A percentile compares a stretch with the other conserved stretches of the same genome.
phyloP scores from a whole-genome alignment of 192 early-diverging fungal genomes.

The Entomortierella lignicola region DNA sequence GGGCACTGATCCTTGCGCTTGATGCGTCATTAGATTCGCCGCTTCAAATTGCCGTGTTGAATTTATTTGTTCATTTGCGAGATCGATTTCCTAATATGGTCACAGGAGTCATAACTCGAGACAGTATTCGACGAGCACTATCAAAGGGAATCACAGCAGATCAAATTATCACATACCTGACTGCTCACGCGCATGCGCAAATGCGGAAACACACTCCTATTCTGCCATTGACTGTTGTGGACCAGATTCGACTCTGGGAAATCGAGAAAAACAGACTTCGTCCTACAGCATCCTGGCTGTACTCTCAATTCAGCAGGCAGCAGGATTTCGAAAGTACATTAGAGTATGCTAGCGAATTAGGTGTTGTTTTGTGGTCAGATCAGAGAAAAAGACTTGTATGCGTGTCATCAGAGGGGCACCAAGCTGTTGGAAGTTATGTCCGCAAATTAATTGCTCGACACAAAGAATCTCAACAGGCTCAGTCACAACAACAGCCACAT shows the following conservation, averaged over 20 bases:
- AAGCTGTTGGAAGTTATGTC: constrained; percentile 67
- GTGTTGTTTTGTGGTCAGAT: constrained; percentile 83
- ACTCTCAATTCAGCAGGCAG: constrained; percentile 78
- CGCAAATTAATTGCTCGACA: constrained; percentile 38
- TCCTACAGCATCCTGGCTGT: constrained; percentile 70
- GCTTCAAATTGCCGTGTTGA: constrained; percentile 93
- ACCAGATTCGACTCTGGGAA: constrained; percentile 98
- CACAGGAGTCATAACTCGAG: constrained; percentile 86
- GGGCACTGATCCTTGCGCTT: too few relatives aligned
- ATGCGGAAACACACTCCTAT: constrained; percentile 86
- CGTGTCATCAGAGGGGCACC: constrained; percentile 81
- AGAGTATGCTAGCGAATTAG: constrained; percentile 81
- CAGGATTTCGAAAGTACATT: constrained; percentile 80
- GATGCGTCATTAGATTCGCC: constrained; percentile 78
- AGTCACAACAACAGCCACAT: constrained; percentile 24
- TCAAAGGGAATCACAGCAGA: constrained; percentile 92
- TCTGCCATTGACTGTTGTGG: constrained; percentile 90
- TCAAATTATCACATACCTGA: constrained; percentile 94
- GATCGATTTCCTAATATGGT: constrained; percentile 94
- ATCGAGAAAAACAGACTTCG: constrained; percentile 88
- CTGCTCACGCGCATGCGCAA: constrained; percentile 91
- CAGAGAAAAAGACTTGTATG: constrained; percentile 76
- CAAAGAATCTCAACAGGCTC: constrained; percentile 29
- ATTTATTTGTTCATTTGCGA: constrained; percentile 87
- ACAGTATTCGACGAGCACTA: constrained; percentile 86